Percentiles rank a stretch among this genome's conserved stretches.
Evolutionary conservation across 805 yeast genomes (phyloP).

Genomic region (Schwanniomyces sp.): DNA sequence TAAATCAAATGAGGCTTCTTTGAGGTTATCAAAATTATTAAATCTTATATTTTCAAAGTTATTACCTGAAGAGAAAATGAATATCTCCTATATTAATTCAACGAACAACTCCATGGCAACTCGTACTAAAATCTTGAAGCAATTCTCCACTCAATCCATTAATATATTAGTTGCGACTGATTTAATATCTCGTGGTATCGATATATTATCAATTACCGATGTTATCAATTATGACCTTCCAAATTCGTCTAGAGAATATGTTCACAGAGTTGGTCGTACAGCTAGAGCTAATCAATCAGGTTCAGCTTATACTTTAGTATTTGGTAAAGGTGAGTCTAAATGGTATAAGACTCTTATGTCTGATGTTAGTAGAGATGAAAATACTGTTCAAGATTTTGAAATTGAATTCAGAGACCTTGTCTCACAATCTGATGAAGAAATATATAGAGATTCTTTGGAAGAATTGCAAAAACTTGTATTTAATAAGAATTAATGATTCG

Average conservation of each 20-base stretch:
- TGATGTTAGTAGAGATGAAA: constrained; percentile 45
- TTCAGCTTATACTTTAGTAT: constrained; percentile 67
- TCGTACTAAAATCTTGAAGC: constrained; percentile 56
- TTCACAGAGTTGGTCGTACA: constrained; percentile 95
- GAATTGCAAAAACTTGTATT: constrained; percentile 17
- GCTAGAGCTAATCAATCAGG: constrained; percentile 90
- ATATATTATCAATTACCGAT: constrained; percentile 63
- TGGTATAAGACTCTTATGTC: constrained; percentile 54
- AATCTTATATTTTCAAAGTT: constrained; percentile 35
- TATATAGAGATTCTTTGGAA: constrained; percentile 25
- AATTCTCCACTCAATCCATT: constrained; percentile 55
- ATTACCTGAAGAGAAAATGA: constrained; percentile 9
- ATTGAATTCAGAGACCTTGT: constrained; percentile 19
- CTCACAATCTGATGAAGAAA: constrained; percentile 20
- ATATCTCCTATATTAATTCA: constrained; percentile 53
- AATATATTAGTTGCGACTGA: constrained; percentile 77
- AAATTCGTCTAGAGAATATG: constrained; percentile 82
- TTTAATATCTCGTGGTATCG: constrained; percentile 94
- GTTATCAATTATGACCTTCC: constrained; percentile 94
- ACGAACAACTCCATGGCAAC: constrained; percentile 49
- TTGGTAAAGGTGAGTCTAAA: constrained; percentile 75
- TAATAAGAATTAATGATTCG: background rate
- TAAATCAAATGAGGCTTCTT: constrained; percentile 80
- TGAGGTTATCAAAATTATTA: constrained; percentile 71
- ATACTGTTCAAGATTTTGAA: constrained; percentile 19